Evolutionary conservation across 2,329 filamentous ascomycete species (phyloP).

Genomic region (Lecanoromycetidae sp.): DNA sequence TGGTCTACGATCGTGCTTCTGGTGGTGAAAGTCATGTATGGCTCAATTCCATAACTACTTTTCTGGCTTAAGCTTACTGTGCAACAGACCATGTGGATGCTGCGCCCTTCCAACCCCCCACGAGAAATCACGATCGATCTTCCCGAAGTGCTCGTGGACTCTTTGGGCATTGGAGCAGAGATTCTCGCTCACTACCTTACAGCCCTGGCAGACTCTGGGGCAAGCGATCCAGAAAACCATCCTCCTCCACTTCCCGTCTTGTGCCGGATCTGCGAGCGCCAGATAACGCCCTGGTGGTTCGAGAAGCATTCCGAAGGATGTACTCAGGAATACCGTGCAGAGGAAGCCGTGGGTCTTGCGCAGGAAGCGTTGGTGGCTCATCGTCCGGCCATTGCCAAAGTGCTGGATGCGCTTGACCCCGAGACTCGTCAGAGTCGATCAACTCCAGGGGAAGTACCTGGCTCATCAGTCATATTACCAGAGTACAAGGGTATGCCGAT

Average conservation of each 20-base stretch:
- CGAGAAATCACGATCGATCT: slow-evolving; percentile 94
- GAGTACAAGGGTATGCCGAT: slow-evolving; percentile 86
- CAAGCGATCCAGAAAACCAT: slow-evolving; percentile 62
- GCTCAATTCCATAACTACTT: slow-evolving; percentile 19
- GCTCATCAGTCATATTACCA: slow-evolving; percentile 36
- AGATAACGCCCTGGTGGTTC: slow-evolving; percentile 98
- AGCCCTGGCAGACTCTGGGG: slow-evolving; percentile 68
- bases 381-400: slow-evolving; percentile 85
- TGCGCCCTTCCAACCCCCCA: slow-evolving; percentile 77
- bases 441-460: slow-evolving; percentile 38
- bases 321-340: slow-evolving; percentile 85
- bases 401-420: slow-evolving; percentile 62
- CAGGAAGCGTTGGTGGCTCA: slow-evolving; percentile 89
- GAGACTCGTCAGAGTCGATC: slow-evolving; percentile 64
- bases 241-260: slow-evolving; percentile 74
- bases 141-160: slow-evolving; percentile 77
- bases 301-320: slow-evolving; percentile 97
- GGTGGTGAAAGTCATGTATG: slow-evolving; percentile 83
- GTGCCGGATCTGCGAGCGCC: slow-evolving; percentile 92
- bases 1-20: slow-evolving; percentile 84
- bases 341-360: slow-evolving; percentile 94
- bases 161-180: slow-evolving; percentile 85
- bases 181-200: slow-evolving; percentile 90
- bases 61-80: slow-evolving; percentile 19
- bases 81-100: slow-evolving; percentile 95